These are phyloP conservation scores for Sicyos baderoa DNA, from an alignment of 306 rosid species.

Conservation along the genomic window DNA sequence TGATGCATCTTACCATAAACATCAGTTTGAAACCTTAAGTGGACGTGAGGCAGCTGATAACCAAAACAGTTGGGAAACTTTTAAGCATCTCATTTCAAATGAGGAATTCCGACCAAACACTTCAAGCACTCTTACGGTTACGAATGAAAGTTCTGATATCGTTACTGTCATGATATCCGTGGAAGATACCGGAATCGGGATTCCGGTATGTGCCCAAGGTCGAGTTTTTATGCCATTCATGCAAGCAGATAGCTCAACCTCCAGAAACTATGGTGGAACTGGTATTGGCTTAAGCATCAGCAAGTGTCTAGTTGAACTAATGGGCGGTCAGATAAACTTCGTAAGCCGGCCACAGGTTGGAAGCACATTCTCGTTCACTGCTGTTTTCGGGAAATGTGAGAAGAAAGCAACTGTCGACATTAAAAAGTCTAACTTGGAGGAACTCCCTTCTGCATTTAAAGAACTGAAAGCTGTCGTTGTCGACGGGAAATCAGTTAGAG, in stretches of 20 bases:
- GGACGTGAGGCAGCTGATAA: constrained; percentile 92
- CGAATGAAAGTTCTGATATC: constrained; percentile 43
- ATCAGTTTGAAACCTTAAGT: constrained; percentile 62
- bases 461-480: constrained; percentile 73
- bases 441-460: constrained; percentile 66
- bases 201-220: constrained; percentile 68
- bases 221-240: constrained; percentile 85
- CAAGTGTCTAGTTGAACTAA: constrained; percentile 84
- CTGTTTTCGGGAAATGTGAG: constrained; percentile 49
- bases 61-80: constrained; percentile 72
- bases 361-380: constrained; percentile 86
- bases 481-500: constrained; percentile 86
- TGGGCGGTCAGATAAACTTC: constrained; percentile 86
- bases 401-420: constrained; percentile 32
- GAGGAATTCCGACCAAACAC: constrained; percentile 50
- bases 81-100: constrained; percentile 56
- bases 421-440: constrained; percentile 64
- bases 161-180: constrained; percentile 73
- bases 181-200: constrained; percentile 95
- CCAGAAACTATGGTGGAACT: constrained; percentile 92
- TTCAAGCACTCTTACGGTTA: constrained; percentile 26
- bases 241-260: constrained; percentile 97
- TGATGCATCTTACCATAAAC: constrained; percentile 32
- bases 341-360: constrained; percentile 73
- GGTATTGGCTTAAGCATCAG: constrained; percentile 98